A percentile compares a stretch with the other conserved stretches of the same genome.
phyloP scores from a whole-genome alignment of 1,284 basidiomycete species.

The Cryptococcus amylolentus region DNA sequence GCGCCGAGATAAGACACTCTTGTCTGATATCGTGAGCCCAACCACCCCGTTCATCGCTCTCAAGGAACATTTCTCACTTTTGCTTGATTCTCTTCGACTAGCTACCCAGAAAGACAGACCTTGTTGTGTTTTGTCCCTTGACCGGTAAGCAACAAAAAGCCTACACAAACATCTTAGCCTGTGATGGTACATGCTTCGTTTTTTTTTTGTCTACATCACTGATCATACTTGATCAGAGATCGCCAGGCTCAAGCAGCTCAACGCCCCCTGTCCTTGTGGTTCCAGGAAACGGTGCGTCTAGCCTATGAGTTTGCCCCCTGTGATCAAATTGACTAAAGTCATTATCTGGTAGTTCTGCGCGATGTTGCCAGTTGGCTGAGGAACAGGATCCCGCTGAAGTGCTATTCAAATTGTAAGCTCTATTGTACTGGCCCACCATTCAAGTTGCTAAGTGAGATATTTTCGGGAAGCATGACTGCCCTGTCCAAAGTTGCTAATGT shows the following conservation, averaged over 20 bases:
- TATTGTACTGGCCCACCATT: not conserved
- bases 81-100: slow-evolving; percentile 11
- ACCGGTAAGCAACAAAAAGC: slow-evolving; percentile 47
- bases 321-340: not conserved
- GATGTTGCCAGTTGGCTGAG: slow-evolving; percentile 21
- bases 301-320: not conserved
- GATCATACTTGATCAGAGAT: slow-evolving; percentile 34
- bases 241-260: slow-evolving; percentile 45
- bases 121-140: slow-evolving; percentile 54
- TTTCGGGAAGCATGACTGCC: slow-evolving; percentile 32
- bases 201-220: too few relatives aligned
- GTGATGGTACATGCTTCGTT: slow-evolving; percentile 21
- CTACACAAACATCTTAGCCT: slow-evolving; percentile 49
- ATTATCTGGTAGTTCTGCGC: slow-evolving; percentile 23
- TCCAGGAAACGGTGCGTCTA: slow-evolving; percentile 23
- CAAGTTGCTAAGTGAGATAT: not conserved
- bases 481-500: slow-evolving; percentile 46
- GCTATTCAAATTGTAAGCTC: slow-evolving; percentile 37
- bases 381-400: slow-evolving; percentile 21
- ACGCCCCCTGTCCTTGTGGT: slow-evolving; percentile 50
- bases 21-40: slow-evolving; percentile 44
- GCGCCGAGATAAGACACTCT: slow-evolving; percentile 51
- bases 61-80: not conserved
- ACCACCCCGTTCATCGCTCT: not conserved
- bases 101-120: slow-evolving; percentile 53